A percentile compares a stretch with the other conserved stretches of the same genome.
phyloP scores from a whole-genome alignment of 768 basidiomycete species.

The Ramaria rubella region DNA sequence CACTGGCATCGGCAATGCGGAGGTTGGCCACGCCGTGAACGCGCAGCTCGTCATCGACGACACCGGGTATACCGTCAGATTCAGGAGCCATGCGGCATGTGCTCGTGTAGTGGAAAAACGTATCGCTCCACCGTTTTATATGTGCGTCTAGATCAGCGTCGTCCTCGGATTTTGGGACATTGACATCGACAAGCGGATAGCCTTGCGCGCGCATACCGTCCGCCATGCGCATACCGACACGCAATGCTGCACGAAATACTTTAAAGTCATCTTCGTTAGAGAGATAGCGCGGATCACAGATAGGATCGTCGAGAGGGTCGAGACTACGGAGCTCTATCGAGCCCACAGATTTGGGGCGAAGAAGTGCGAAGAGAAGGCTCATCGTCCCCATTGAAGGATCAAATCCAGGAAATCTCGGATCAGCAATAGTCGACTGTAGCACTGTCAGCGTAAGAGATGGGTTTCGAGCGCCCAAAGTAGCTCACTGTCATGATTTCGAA shows the following conservation, averaged over 20 bases:
- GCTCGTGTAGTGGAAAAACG: slow-evolving; percentile 32
- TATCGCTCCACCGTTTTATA: slow-evolving; percentile 18
- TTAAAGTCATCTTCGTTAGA: background rate
- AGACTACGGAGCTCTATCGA: slow-evolving; percentile 25
- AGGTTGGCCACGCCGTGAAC: slow-evolving; percentile 42
- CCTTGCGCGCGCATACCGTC: slow-evolving; percentile 20
- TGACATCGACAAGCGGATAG: slow-evolving; percentile 22
- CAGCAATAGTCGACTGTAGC: background rate
- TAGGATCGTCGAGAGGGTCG: slow-evolving; percentile 25
- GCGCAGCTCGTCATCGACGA: slow-evolving; percentile 38
- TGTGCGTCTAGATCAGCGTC: slow-evolving; percentile 29
- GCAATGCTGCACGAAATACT: background rate
- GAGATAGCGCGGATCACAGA: slow-evolving; percentile 24
- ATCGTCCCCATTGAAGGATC: background rate
- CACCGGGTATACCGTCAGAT: slow-evolving; percentile 26
- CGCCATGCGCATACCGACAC: slow-evolving; percentile 19
- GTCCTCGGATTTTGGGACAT: slow-evolving; percentile 21
- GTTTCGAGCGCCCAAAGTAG: background rate
- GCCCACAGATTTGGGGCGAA: slow-evolving; percentile 21
- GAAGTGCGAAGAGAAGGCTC: slow-evolving; percentile 13
- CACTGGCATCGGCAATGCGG: slow-evolving; percentile 33
- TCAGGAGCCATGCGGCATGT: slow-evolving; percentile 32
- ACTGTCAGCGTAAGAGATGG: background rate
- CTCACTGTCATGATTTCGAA: slow-evolving; percentile 32
- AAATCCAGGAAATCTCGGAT: background rate